These are phyloP conservation scores for Piloderma croceum DNA, from an alignment of 768 basidiomycete species.

Conservation along the genomic window DNA sequence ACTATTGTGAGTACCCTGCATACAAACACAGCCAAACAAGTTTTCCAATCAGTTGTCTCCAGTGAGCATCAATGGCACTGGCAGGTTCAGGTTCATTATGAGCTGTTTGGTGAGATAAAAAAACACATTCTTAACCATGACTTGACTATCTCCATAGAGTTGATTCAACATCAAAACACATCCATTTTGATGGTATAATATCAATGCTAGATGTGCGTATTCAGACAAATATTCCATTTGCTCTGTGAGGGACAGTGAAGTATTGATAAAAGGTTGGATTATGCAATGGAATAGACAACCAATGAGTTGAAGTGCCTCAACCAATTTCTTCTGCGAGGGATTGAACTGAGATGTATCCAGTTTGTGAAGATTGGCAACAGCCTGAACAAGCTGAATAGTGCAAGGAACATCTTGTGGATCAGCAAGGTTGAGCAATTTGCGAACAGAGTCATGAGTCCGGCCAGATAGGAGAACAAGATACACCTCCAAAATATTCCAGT, in stretches of 20 bases:
- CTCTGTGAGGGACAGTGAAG: slow-evolving; percentile 16
- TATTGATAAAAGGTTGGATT: slow-evolving; percentile 21
- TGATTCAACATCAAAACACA: slow-evolving; percentile 23
- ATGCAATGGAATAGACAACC: slow-evolving; percentile 9
- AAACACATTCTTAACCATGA: slow-evolving; percentile 23
- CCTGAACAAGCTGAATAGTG: slow-evolving; percentile 22
- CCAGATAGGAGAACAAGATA: slow-evolving; percentile 17
- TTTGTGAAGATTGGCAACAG: slow-evolving; percentile 4
- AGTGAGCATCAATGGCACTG: slow-evolving; percentile 17
- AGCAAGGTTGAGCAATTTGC: slow-evolving; percentile 22
- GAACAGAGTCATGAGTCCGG: slow-evolving; percentile 4
- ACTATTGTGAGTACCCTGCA: slow-evolving; percentile 14
- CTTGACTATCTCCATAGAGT: slow-evolving; percentile 26
- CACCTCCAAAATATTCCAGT: slow-evolving; percentile 12
- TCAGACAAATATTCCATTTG: too few relatives aligned
- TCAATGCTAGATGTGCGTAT: slow-evolving; percentile 22
- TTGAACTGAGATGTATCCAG: neutral
- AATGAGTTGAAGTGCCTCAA: slow-evolving; percentile 10
- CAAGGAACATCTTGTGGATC: slow-evolving; percentile 30
- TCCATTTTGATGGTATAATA: slow-evolving; percentile 16
- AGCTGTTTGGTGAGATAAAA: slow-evolving; percentile 20
- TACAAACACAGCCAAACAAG: slow-evolving; percentile 21
- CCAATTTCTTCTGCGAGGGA: neutral
- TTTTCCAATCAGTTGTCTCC: slow-evolving; percentile 26
- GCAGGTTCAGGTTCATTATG: slow-evolving; percentile 12